Evolutionary conservation across 164 flowering plant species (phyloP), one percentile per base, ranked within the genome.

Genomic region (Annona cherimola): DNA sequence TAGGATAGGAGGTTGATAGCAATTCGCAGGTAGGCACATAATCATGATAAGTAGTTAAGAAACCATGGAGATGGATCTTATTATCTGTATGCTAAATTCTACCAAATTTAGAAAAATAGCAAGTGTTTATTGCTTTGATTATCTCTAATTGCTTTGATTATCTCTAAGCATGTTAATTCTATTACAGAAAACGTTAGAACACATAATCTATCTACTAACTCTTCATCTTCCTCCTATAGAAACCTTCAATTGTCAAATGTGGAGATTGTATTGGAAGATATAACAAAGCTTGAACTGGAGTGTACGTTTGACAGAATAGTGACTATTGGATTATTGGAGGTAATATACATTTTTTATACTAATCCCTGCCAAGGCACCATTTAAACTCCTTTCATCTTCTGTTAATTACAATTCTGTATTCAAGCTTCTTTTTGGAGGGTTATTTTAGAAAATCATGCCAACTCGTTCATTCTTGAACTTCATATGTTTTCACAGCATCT

Each of bases 311-410:
- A 94, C 72, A 73, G 97, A 57, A 80, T 94, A 72, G 81, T 85
- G 63, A 89, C 94, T 14, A 90, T 94, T 66, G 98, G 84, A 83
- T 90, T 94, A 96, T 92, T 92, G 79, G 98, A 92, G 96, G 98
- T 89, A 74, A 61, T 65, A 70, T 8, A 61, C 44, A 6, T 64
- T 40, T 19, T 75, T 54, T 16, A 73, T 70, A 12, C 73, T 73
- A 0, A 44, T 75, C 3, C 18, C 70, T 4, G 73, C 61, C 0
- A 41, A 70, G 5, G 74, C n/a, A 55, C 40, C 70, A 42, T 16
- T 75, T 60, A 73, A 75, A 73, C 73, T 75, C 19, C 61, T 4
- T 9, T 43, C 11, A 46, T n/a, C 2, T n/a, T 8, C 44, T 41
- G 61, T 12, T 14, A 16, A 57, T 57, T 4, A 57, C 14, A 57